A percentile compares a stretch with the other conserved stretches of the same genome.
phyloP scores from a whole-genome alignment of 1,139 yeast genomes.

The Saccharomyces hybrid region DNA sequence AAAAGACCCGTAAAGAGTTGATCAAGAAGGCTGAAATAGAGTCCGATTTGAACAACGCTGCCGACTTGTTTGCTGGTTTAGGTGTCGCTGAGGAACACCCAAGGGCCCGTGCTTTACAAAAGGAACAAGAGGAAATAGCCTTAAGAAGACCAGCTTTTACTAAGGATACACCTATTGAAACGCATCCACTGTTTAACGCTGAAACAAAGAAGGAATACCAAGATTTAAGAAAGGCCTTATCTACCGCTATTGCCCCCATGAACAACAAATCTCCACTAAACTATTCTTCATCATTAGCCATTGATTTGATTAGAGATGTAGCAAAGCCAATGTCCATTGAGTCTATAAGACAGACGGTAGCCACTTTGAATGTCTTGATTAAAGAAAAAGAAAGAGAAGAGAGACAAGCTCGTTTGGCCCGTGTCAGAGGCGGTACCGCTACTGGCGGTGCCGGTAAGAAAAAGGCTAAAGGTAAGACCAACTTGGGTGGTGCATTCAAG shows the following conservation, averaged over 20 bases:
- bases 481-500: constrained; percentile 69
- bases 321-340: constrained; percentile 76
- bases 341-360: constrained; percentile 73
- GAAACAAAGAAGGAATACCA: constrained; percentile 76
- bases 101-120: constrained; percentile 48
- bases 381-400: constrained; percentile 87
- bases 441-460: constrained; percentile 94
- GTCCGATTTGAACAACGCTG: constrained; percentile 86
- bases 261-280: constrained; percentile 55
- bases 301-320: constrained; percentile 79
- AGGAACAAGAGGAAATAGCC: constrained; percentile 42
- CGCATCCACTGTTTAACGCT: constrained; percentile 74
- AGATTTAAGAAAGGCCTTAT: constrained; percentile 69
- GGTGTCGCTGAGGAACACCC: constrained; percentile 73
- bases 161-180: constrained; percentile 60
- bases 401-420: constrained; percentile 72
- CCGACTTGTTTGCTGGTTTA: constrained; percentile 79
- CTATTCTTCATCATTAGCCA: constrained; percentile 68
- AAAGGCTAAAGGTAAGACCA: constrained; percentile 78
- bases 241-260: constrained; percentile 56
- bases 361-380: constrained; percentile 72
- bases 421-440: constrained; percentile 69
- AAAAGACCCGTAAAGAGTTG: constrained; percentile 60
- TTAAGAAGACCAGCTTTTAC: constrained; percentile 35
- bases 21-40: constrained; percentile 71